Base-by-base conservation (phyloP, 108 stramenopile species). In the Pseudonitzschia multistriata region DNA sequence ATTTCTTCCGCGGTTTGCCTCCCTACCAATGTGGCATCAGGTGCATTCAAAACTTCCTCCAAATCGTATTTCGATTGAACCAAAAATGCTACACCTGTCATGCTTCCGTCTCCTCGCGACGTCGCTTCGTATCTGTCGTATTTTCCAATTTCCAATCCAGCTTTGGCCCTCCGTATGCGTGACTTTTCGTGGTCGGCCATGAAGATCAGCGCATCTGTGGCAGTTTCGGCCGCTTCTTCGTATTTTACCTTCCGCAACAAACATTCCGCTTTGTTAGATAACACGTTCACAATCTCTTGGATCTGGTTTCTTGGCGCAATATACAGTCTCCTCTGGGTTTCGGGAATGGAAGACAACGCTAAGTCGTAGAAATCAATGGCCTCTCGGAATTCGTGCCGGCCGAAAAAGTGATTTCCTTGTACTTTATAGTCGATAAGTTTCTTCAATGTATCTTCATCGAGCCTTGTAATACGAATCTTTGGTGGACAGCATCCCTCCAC, bases 261-360 rank as follows among this genome's bases (percentile, higher is more conserved):
- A 57, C 56, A 57, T 29, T 57, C 56, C 24, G 56, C 56, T 17
- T 57, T 57, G 56, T 57, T 57, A 8, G 56, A 57, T 6, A 57
- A 30, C 3, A 57, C 28, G 31, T 57, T 57, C 27, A 57, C 56
- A 57, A 57, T 57, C 28, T 57, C 30, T 25, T 25, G 7, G 28
- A 57, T 57, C 56, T 57, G 56, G 31, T 57, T n/a, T 8, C 15
- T 57, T 35, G 56, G 56, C 25, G 56, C 24, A 5, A 57, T 17
- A 29, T 25, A 57, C 31, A 57, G 30, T 11, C 17, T 30, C 10
- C 4, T 25, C 15, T 57, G 28, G 11, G n/a, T 29, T n/a, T 25
- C 14, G n/a, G 56, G 56, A 29, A 57, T 57, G 6, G 30, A 57
- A 10, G 56, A 25, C 6, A 57, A 17, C 8, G 56, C 56, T 10